Percentiles rank a stretch among this genome's conserved stretches.
Evolutionary conservation across 1,139 yeast genomes (phyloP).

Genomic region (Kodamaea anthophila): DNA sequence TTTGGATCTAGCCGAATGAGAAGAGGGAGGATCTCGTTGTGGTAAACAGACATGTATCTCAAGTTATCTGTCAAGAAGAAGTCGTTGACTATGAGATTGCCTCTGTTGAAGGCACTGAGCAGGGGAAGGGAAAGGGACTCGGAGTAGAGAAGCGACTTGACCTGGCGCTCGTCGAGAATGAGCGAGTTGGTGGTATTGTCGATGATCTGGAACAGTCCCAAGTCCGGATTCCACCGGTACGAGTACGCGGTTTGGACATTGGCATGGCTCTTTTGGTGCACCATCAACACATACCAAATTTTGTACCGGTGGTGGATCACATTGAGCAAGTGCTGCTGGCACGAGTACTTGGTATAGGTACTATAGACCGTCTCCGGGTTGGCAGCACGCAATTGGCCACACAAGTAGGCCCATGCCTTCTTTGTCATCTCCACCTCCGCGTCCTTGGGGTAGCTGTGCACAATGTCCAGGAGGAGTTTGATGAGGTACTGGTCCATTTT

Average conservation of each 20-base stretch:
- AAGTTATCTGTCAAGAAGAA: slow-evolving; percentile 34
- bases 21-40: slow-evolving; percentile 33
- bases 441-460: slow-evolving; percentile 30
- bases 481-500: slow-evolving; percentile 35
- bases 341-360: slow-evolving; percentile 38
- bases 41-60: slow-evolving; percentile 34
- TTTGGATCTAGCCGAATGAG: slow-evolving; percentile 24
- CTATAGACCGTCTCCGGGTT: slow-evolving; percentile 40
- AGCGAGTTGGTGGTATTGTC: slow-evolving; percentile 20
- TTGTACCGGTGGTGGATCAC: slow-evolving; percentile 36
- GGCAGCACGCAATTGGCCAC: slow-evolving; percentile 31
- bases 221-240: slow-evolving; percentile 34
- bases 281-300: slow-evolving; percentile 31
- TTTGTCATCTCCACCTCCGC: slow-evolving; percentile 30
- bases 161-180: slow-evolving; percentile 27
- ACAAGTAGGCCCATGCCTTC: slow-evolving; percentile 35
- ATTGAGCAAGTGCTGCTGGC: slow-evolving; percentile 34
- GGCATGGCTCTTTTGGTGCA: slow-evolving; percentile 21
- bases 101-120: slow-evolving; percentile 27
- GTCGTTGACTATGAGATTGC: slow-evolving; percentile 32
- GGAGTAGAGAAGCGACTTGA: slow-evolving; percentile 29
- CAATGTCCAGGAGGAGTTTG: slow-evolving; percentile 31
- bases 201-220: slow-evolving; percentile 32
- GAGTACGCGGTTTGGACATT: slow-evolving; percentile 18
- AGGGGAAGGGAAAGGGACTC: slow-evolving; percentile 30